A percentile compares a stretch with the other conserved stretches of the same genome.
phyloP scores from a whole-genome alignment of 2,329 filamentous ascomycete species.

The Trichophyton mentagrophytes region DNA sequence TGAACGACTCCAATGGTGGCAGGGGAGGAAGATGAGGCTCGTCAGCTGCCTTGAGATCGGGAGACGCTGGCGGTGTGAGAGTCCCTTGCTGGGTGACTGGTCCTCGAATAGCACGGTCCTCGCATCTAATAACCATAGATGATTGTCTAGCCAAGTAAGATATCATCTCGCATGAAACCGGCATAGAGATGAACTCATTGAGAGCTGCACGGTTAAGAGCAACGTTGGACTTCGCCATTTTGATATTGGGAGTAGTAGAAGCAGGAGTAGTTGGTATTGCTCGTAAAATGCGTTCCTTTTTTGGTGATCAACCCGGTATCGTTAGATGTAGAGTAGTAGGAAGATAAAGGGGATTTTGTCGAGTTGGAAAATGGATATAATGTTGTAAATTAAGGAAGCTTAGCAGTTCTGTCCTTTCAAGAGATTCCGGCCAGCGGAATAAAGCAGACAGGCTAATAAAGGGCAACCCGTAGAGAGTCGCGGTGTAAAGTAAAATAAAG shows the following conservation, averaged over 20 bases:
- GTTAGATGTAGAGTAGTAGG: neutral
- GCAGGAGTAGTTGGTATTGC: too few species aligned
- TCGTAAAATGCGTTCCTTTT: neutral
- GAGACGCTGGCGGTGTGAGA: slow-evolving; percentile 49
- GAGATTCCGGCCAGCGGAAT: slow-evolving; percentile 6
- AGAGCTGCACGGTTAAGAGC: slow-evolving; percentile 32
- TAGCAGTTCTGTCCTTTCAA: neutral
- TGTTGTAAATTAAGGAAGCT: neutral
- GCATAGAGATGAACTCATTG: slow-evolving; percentile 35
- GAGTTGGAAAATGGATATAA: neutral
- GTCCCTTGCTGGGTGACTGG: neutral
- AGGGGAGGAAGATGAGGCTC: slow-evolving; percentile 39
- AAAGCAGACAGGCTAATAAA: neutral
- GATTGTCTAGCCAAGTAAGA: slow-evolving; percentile 36
- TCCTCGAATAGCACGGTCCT: slow-evolving; percentile 36
- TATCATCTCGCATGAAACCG: slow-evolving; percentile 39
- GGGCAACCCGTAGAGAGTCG: neutral
- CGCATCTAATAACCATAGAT: slow-evolving; percentile 37
- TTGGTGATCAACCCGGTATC: neutral
- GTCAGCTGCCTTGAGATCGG: slow-evolving; percentile 37
- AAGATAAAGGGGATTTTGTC: neutral
- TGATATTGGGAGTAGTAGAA: neutral
- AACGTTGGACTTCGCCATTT: slow-evolving; percentile 9
- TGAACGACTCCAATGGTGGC: slow-evolving; percentile 79
- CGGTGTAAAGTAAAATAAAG: slow-evolving; percentile 1